phyloP scores from a whole-genome alignment of 225 moss, liverwort and hornwort species.

The Takakia lepidozioides region DNA sequence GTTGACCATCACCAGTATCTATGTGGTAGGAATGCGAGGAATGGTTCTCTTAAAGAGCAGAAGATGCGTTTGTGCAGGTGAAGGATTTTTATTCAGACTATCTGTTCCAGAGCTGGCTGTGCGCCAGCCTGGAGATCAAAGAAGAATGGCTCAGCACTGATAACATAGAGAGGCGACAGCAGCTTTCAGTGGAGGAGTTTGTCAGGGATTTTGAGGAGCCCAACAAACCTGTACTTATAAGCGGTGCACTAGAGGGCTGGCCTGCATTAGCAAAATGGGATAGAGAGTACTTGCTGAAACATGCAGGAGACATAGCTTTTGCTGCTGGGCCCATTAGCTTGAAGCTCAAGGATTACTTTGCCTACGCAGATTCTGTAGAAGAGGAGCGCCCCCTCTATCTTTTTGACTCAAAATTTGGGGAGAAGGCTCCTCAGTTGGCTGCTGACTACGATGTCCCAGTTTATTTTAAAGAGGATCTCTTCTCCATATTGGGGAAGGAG shows the following conservation, averaged over 20 bases:
- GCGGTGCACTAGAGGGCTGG: slow-evolving; percentile 51
- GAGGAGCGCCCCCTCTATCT: slow-evolving; percentile 90
- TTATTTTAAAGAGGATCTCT: slow-evolving; percentile 73
- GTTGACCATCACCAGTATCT: no score
- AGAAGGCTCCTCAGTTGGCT: slow-evolving; percentile 65
- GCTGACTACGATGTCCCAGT: slow-evolving; percentile 69
- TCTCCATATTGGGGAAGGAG: slow-evolving; percentile 57
- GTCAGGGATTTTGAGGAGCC: slow-evolving; percentile 73
- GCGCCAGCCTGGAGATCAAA: slow-evolving; percentile 88
- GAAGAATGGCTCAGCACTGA: slow-evolving; percentile 66
- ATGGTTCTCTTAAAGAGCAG: no score
- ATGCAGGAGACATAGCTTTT: slow-evolving; percentile 52
- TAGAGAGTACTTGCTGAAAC: slow-evolving; percentile 57
- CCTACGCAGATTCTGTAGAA: slow-evolving; percentile 65
- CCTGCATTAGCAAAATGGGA: slow-evolving; percentile 74
- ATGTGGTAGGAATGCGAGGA: no score
- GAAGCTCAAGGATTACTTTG: slow-evolving; percentile 59
- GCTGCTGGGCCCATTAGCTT: slow-evolving; percentile 78
- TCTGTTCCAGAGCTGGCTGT: slow-evolving; percentile 94
- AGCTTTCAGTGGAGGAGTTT: slow-evolving; percentile 63
- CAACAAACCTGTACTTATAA: slow-evolving; percentile 80
- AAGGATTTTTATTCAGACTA: slow-evolving; percentile 81
- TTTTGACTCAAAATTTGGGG: slow-evolving; percentile 82
- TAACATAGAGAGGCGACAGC: slow-evolving; percentile 54
- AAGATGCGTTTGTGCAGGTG: slow-evolving; percentile 35